These are phyloP conservation scores for Fraxinus dipetala DNA, from an alignment of 305 asterid species.

Conservation along the genomic window DNA sequence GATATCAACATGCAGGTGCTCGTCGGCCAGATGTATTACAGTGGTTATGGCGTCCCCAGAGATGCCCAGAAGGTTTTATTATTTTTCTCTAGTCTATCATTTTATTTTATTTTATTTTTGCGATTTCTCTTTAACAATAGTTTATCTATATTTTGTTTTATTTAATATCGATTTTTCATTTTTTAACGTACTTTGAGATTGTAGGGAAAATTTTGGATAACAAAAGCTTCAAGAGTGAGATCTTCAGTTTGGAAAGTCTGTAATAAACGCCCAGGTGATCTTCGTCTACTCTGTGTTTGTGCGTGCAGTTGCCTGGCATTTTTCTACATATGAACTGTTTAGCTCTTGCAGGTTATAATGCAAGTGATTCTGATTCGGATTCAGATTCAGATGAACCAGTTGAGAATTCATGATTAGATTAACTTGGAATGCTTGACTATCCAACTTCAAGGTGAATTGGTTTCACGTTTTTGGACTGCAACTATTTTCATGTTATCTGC, in stretches of 20 bases:
- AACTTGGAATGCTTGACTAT: conserved; percentile 5
- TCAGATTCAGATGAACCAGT: conserved; percentile 42
- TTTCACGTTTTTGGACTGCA: not conserved
- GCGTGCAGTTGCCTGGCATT: not conserved
- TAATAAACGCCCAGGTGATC: conserved; percentile 64
- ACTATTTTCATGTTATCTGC: not conserved
- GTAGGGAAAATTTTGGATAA: conserved; percentile 58
- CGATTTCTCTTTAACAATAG: no score
- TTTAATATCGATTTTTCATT: not conserved
- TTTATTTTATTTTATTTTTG: no score
- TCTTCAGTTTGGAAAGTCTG: conserved; percentile 64
- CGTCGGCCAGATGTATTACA: conserved; percentile 58
- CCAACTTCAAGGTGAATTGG: conserved; percentile 29
- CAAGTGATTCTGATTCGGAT: conserved; percentile 83
- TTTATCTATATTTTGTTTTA: not conserved
- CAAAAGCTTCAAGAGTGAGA: conserved; percentile 56
- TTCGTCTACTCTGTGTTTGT: not conserved
- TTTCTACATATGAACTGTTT: not conserved
- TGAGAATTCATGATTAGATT: conserved; percentile 34
- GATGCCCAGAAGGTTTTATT: conserved; percentile 53
- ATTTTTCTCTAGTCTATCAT: not conserved
- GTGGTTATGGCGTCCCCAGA: conserved; percentile 54
- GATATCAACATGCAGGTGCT: conserved; percentile 71
- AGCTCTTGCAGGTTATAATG: conserved; percentile 57
- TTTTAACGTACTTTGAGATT: not conserved